These are phyloP conservation scores for Diaporthe citrichinensis DNA, from an alignment of 2,329 filamentous ascomycete species.

Conservation along the genomic window DNA sequence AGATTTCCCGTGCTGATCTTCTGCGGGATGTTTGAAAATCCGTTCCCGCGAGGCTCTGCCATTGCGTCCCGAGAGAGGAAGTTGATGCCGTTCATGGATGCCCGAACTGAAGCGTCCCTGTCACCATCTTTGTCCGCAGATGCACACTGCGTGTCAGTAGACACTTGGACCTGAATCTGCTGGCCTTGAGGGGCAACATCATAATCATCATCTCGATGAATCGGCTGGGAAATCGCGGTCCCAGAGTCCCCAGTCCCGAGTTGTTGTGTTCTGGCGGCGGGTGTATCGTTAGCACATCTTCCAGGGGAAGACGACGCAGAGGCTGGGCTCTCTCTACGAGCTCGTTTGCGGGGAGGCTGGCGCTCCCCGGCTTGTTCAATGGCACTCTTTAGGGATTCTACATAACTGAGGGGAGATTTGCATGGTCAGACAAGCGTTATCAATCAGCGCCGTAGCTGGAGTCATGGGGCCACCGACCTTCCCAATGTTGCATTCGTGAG, in stretches of 20 bases:
- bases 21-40: conserved; percentile 6
- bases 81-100: conserved; percentile 11
- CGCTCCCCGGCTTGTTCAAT: not conserved
- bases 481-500: conserved; percentile 1
- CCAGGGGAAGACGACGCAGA: not conserved
- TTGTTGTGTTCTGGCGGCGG: not conserved
- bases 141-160: not conserved
- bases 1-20: not conserved
- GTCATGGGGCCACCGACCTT: not conserved
- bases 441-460: not conserved
- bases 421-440: not conserved
- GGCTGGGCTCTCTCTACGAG: not conserved
- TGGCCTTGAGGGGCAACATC: not conserved
- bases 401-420: not conserved
- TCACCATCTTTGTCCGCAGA: not conserved
- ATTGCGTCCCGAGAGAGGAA: conserved; percentile 18
- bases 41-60: conserved; percentile 9
- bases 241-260: not conserved
- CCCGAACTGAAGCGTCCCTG: not conserved
- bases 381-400: conserved; percentile 1
- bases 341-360: not conserved
- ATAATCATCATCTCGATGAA: not conserved
- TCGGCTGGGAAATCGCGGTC: no score
- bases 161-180: not conserved
- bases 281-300: no score